A percentile compares a stretch with the other conserved stretches of the same genome.
Evolutionary conservation across 148 eudicot species (phyloP).

Genomic region (Rhododendron mucronatum): DNA sequence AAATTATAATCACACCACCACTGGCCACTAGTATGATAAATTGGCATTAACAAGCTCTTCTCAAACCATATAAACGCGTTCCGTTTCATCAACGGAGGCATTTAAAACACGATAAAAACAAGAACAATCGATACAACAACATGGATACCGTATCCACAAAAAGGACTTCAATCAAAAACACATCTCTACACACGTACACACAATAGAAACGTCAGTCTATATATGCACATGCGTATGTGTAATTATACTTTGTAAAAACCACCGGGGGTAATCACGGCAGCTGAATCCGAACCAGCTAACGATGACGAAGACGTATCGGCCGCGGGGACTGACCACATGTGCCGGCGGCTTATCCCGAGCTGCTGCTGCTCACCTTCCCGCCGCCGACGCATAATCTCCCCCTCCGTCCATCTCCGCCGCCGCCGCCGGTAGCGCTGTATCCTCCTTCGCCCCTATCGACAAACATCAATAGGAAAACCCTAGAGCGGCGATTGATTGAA

Average conservation of each 20-base stretch:
- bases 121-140: neutral
- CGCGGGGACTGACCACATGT: constrained; percentile 30
- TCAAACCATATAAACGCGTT: neutral
- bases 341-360: constrained; percentile 20
- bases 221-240: neutral
- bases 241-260: constrained; percentile 23
- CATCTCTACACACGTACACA: neutral
- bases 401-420: constrained; percentile 12
- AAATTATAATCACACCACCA: neutral
- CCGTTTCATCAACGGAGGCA: neutral
- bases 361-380: constrained; percentile 13
- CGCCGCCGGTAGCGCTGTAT: neutral
- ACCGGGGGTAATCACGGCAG: neutral
- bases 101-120: neutral
- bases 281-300: constrained; percentile 12
- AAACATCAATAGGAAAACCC: constrained; percentile 17
- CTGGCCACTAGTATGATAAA: neutral
- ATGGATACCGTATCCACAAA: neutral
- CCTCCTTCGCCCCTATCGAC: neutral
- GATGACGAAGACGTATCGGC: constrained; percentile 14
- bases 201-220: neutral
- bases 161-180: neutral
- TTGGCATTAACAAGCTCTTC: neutral
- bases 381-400: constrained; percentile 11
- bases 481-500: neutral